Evolutionary conservation across 2,329 filamentous ascomycete genomes (phyloP).

Genomic region (Orbilia quercus): DNA sequence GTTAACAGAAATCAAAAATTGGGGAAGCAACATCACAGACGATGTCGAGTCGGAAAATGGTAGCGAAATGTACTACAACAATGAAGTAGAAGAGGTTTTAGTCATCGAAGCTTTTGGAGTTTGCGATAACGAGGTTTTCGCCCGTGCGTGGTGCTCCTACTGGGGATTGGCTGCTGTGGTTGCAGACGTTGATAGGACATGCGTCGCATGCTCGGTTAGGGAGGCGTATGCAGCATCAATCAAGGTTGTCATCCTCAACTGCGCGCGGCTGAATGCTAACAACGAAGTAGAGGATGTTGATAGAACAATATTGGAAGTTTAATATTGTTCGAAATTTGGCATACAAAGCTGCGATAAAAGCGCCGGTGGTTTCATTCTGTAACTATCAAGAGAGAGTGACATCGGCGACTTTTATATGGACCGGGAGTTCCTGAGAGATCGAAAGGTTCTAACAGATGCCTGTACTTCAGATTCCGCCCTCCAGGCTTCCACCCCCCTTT

Average conservation of each 20-base stretch:
- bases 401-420: no score
- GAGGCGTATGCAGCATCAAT: constrained; percentile 80
- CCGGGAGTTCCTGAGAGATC: no score
- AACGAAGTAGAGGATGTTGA: constrained; percentile 66
- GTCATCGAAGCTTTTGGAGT: constrained; percentile 79
- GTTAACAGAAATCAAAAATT: constrained; percentile 74
- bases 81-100: constrained; percentile 74
- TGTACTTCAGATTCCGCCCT: no score
- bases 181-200: constrained; percentile 76
- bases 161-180: constrained; percentile 78
- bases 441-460: no score
- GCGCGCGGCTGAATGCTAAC: constrained; percentile 61
- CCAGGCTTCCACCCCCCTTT: no score
- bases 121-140: constrained; percentile 79
- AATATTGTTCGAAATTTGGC: constrained; percentile 1
- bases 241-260: constrained; percentile 75
- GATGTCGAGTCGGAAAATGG: constrained; percentile 56
- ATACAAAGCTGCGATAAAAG: neutral
- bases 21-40: constrained; percentile 66
- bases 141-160: constrained; percentile 79
- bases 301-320: constrained; percentile 65
- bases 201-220: constrained; percentile 78
- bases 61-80: constrained; percentile 62
- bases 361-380: no score
- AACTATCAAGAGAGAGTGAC: no score